Conservation (phyloP, 305 asterid genomes). For the Fraxinus latifolia region DNA sequence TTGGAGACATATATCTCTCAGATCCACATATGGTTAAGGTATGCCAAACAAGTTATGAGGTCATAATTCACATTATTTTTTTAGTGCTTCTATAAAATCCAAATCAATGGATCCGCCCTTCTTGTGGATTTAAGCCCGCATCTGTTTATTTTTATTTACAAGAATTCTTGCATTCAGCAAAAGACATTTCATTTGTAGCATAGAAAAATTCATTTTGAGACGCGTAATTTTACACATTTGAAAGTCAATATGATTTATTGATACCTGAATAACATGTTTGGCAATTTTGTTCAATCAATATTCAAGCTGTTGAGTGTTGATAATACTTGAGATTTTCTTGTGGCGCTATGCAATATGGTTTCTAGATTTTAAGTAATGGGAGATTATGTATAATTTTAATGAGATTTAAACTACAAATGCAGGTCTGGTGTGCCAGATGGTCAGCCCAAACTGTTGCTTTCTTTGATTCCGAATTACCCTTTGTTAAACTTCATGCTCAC, state of each 20-base stretch:
- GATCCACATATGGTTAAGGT: conserved; percentile 93
- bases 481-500: conserved; percentile 78
- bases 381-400: neutral
- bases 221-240: neutral
- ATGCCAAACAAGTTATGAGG: conserved; percentile 13
- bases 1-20: conserved; percentile 87
- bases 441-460: conserved; percentile 70
- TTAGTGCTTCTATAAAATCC: neutral
- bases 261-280: neutral
- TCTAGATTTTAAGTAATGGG: neutral
- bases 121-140: neutral
- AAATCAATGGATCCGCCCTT: neutral
- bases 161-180: neutral
- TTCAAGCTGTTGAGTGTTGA: neutral
- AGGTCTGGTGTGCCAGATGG: conserved; percentile 86
- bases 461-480: conserved; percentile 71
- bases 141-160: neutral
- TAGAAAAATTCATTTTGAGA: neutral
- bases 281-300: neutral
- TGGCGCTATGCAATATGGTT: neutral
- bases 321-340: neutral
- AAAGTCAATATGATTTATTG: neutral
- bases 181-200: neutral
- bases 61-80: neutral
- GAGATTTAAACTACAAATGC: conserved; percentile 28